A percentile compares a stretch with the other conserved stretches of the same genome.
These are phyloP conservation scores for Dillenia turbinata DNA, from an alignment of 164 flowering plant genomes.

Conservation along the genomic window DNA sequence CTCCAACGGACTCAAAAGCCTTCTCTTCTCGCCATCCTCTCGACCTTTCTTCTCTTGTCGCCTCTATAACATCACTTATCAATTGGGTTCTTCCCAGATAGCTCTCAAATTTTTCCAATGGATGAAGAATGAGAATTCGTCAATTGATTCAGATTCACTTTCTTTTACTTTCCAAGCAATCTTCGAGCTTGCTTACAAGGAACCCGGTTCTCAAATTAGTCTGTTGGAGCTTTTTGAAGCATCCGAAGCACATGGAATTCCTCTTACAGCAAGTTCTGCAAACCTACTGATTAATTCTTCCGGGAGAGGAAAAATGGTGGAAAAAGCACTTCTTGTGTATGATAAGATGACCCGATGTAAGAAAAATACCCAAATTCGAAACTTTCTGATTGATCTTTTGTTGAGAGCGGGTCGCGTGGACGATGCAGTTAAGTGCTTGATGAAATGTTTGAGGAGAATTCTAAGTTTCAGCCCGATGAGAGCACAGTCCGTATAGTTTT, in stretches of 20 bases:
- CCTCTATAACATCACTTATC: constrained; percentile 28
- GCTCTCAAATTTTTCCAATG: constrained; percentile 49
- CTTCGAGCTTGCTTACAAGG: constrained; percentile 39
- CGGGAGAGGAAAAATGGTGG: constrained; percentile 33
- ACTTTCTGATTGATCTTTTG: constrained; percentile 30
- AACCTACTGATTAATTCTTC: constrained; percentile 33
- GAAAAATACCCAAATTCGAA: constrained; percentile 35
- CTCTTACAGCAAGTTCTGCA: constrained; percentile 35
- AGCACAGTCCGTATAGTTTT: constrained; percentile 46
- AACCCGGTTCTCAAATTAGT: constrained; percentile 18
- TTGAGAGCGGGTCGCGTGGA: constrained; percentile 21
- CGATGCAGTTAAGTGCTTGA: constrained; percentile 50
- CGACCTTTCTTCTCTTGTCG: constrained; percentile 19
- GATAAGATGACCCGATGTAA: constrained; percentile 22
- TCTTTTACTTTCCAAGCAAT: constrained; percentile 46
- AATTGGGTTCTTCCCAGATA: constrained; percentile 22
- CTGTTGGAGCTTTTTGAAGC: constrained; percentile 27
- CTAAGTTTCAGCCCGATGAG: constrained; percentile 28
- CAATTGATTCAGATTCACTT: constrained; percentile 6
- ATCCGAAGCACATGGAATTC: constrained; percentile 31
- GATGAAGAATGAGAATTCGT: constrained; percentile 1
- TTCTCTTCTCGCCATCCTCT: constrained; percentile 22
- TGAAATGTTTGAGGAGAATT: constrained; percentile 47
- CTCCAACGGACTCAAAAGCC: constrained; percentile 24
- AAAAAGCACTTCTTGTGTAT: constrained; percentile 32